These are phyloP conservation scores for Fonsecaea monophora DNA, from an alignment of 2,329 filamentous ascomycete genomes.

Conservation along the genomic window DNA sequence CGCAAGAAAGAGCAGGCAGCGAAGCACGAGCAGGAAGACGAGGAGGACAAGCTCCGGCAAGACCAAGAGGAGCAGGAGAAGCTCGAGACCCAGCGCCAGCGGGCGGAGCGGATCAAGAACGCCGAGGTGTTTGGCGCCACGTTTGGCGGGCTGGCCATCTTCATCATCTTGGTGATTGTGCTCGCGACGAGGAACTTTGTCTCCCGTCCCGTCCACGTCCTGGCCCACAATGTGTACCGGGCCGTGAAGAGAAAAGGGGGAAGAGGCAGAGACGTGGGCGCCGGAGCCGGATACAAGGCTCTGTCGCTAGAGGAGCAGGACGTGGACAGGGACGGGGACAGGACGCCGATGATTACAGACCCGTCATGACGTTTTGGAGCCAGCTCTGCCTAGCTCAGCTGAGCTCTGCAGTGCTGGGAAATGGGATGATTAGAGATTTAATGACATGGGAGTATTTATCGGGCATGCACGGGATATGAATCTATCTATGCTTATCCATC, in stretches of 20 bases:
- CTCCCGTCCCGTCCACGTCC: conserved; percentile 26
- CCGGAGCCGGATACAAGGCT: conserved; percentile 27
- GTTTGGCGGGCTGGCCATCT: conserved; percentile 24
- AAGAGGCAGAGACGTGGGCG: conserved; percentile 5
- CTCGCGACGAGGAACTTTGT: conserved; percentile 33
- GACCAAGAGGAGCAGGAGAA: not conserved
- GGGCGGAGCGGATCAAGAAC: conserved; percentile 14
- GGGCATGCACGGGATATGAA: no score
- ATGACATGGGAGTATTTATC: no score
- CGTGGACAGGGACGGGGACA: not conserved
- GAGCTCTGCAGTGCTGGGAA: no score
- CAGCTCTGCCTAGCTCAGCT: no score
- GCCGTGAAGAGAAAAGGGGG: conserved; percentile 1
- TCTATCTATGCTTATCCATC: no score
- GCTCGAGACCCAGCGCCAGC: conserved; percentile 8
- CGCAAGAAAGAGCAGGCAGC: conserved; percentile 29
- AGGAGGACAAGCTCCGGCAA: conserved; percentile 1
- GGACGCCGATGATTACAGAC: conserved; percentile 20
- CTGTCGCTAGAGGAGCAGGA: conserved; percentile 25
- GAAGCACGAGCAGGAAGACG: conserved; percentile 25
- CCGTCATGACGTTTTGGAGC: conserved; percentile 16
- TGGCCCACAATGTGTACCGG: conserved; percentile 19
- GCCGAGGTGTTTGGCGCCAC: conserved; percentile 28
- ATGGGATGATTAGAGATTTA: no score
- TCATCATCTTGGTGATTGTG: conserved; percentile 27